These are phyloP conservation scores for Stagonosporopsis rhizophila DNA, from an alignment of 2,329 filamentous ascomycete genomes.

Conservation along the genomic window DNA sequence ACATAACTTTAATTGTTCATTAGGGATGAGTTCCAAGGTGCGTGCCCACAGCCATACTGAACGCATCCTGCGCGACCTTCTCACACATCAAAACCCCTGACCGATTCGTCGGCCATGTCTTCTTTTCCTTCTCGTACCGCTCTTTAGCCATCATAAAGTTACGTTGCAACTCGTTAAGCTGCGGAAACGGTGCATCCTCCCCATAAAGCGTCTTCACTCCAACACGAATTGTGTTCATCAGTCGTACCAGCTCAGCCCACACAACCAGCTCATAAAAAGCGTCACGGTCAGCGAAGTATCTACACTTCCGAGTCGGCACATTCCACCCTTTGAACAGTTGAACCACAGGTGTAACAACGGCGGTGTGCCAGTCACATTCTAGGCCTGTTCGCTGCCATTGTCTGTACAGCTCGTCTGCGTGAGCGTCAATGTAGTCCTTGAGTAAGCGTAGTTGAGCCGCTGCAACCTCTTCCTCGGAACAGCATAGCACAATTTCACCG, in stretches of 20 bases:
- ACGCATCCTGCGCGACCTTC: constrained; percentile 17
- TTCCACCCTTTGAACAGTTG: constrained; percentile 21
- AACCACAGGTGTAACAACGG: constrained; percentile 11
- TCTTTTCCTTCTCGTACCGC: constrained; percentile 19
- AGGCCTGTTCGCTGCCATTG: constrained; percentile 1
- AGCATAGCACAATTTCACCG: not conserved
- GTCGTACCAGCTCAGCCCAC: constrained; percentile 23
- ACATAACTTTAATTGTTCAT: not conserved
- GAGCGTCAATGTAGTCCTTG: constrained; percentile 22
- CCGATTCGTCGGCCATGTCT: constrained; percentile 3
- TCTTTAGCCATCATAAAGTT: constrained; percentile 16
- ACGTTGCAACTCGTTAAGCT: constrained; percentile 12
- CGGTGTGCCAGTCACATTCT: not conserved
- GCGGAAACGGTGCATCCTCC: not conserved
- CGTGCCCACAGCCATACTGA: constrained; percentile 6
- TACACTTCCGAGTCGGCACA: not conserved
- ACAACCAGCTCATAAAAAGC: constrained; percentile 20
- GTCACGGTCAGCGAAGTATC: constrained; percentile 13
- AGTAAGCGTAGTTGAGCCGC: constrained; percentile 17
- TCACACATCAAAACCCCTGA: constrained; percentile 10
- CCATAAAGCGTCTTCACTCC: not conserved
- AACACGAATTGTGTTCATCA: constrained; percentile 15
- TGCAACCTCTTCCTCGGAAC: constrained; percentile 21
- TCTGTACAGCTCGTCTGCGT: constrained; percentile 18
- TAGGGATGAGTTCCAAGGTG: not conserved